phyloP scores from a whole-genome alignment of 352 stramenopile species.

The Globisporangium irregulare region DNA sequence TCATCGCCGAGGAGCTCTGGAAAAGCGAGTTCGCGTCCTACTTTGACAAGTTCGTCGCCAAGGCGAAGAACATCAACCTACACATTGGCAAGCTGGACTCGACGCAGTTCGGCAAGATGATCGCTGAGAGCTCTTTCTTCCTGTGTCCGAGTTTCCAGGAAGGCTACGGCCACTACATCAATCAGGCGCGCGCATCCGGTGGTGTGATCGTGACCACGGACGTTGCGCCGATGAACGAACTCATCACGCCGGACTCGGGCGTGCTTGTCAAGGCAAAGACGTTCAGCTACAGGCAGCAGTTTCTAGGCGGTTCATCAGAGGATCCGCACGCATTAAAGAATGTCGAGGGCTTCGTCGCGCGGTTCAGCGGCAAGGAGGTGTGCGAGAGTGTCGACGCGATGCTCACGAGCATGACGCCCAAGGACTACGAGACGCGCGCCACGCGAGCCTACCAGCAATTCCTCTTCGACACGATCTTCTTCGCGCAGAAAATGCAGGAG shows the following conservation, averaged over 20 bases:
- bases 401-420: conserved; percentile 26
- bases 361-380: conserved; percentile 33
- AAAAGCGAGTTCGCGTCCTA: conserved; percentile 23
- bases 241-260: conserved; percentile 41
- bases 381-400: conserved; percentile 40
- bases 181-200: conserved; percentile 46
- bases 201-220: conserved; percentile 54
- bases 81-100: conserved; percentile 33
- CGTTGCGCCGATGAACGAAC: conserved; percentile 55
- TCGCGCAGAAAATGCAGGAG: conserved; percentile 48
- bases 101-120: conserved; percentile 34
- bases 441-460: conserved; percentile 49
- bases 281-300: conserved; percentile 23
- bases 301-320: conserved; percentile 23
- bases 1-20: conserved; percentile 35
- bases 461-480: conserved; percentile 63
- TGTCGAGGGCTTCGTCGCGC: conserved; percentile 41
- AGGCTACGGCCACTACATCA: conserved; percentile 67
- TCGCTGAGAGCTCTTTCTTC: conserved; percentile 39
- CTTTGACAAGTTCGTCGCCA: conserved; percentile 24
- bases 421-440: conserved; percentile 31
- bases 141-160: conserved; percentile 53
- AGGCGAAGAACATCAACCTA: conserved; percentile 29
- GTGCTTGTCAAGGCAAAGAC: conserved; percentile 30
- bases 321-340: conserved; percentile 25